These are phyloP conservation scores for Dendrobium officinale DNA, from an alignment of 106 monocot species.

Conservation along the genomic window DNA sequence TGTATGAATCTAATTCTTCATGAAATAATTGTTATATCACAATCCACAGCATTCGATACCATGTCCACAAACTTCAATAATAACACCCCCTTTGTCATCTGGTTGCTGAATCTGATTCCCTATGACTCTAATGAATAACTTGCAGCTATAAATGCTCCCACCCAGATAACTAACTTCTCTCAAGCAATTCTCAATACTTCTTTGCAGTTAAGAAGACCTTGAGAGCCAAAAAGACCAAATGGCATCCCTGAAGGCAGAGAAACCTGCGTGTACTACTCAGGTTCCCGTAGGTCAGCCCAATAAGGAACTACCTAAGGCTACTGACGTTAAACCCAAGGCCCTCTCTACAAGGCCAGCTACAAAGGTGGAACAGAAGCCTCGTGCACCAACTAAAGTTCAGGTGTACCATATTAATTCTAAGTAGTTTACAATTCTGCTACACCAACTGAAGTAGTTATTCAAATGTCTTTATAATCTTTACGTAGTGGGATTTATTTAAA, in stretches of 20 bases:
- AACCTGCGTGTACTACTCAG: background rate
- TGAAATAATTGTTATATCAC: background rate
- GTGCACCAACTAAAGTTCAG: slow-evolving; percentile 2
- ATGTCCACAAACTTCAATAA: background rate
- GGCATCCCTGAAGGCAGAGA: slow-evolving; percentile 3
- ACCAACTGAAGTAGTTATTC: background rate
- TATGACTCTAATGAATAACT: background rate
- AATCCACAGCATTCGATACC: background rate
- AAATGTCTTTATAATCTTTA: too few species aligned
- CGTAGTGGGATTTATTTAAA: background rate
- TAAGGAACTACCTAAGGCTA: background rate
- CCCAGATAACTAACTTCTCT: background rate
- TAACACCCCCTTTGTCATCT: background rate
- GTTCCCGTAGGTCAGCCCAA: background rate
- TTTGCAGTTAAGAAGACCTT: background rate
- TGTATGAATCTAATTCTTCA: background rate
- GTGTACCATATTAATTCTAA: background rate
- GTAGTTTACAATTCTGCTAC: background rate
- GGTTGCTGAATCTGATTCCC: background rate
- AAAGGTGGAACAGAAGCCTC: background rate
- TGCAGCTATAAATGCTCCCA: background rate
- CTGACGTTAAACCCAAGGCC: background rate
- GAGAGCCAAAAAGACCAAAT: background rate
- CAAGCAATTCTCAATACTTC: background rate
- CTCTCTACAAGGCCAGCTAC: background rate